Conservation (phyloP, 306 rosid species). For the Dalbergia oliveri region DNA sequence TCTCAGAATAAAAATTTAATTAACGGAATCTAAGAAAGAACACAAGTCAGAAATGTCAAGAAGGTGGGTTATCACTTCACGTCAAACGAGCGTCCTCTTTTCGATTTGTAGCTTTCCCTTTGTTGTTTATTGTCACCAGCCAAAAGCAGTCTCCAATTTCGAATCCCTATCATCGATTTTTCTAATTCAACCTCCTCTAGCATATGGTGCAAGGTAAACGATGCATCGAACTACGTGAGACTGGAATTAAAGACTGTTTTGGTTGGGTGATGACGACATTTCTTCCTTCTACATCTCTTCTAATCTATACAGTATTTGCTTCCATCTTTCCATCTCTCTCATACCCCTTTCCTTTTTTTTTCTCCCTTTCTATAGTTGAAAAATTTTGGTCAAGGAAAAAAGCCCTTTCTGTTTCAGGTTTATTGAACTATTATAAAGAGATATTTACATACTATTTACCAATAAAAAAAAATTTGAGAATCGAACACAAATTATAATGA, state of each 20-base stretch:
- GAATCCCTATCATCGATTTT: conserved; percentile 60
- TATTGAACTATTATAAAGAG: too few species aligned
- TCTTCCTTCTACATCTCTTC: conserved; percentile 44
- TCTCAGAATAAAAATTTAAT: neutral
- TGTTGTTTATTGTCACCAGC: conserved; percentile 64
- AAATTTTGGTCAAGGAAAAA: too few species aligned
- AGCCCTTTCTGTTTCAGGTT: too few species aligned
- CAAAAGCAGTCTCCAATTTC: conserved; percentile 55
- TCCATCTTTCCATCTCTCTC: too few species aligned
- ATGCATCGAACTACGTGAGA: conserved; percentile 75
- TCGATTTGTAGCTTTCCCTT: conserved; percentile 60
- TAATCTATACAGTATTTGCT: too few species aligned
- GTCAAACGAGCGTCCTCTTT: conserved; percentile 58
- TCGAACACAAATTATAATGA: too few species aligned
- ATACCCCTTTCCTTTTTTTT: too few species aligned
- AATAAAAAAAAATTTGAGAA: too few species aligned
- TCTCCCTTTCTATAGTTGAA: too few species aligned
- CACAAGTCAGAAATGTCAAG: neutral
- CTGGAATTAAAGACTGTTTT: conserved; percentile 59
- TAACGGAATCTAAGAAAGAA: neutral
- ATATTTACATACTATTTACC: too few species aligned
- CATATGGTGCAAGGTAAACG: conserved; percentile 56
- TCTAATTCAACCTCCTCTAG: conserved; percentile 27
- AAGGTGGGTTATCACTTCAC: conserved; percentile 14
- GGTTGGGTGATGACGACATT: conserved; percentile 56